Evolutionary conservation across 2,329 filamentous ascomycete genomes (phyloP), one percentile per base, ranked within the genome.

Genomic region (Xylaria arbuscula): DNA sequence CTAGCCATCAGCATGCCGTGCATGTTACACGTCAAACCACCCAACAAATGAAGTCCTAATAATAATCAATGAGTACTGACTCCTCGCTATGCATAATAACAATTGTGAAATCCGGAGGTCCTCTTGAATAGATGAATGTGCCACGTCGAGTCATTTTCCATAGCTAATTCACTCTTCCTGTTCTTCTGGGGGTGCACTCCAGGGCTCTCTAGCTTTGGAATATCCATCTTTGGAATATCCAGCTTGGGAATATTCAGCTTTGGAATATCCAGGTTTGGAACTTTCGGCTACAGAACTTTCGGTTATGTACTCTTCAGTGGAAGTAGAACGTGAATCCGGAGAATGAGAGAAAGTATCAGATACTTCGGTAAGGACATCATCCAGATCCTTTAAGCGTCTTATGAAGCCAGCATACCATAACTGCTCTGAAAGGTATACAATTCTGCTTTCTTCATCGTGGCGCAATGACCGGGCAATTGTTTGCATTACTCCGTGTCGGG

Each of bases 381-480:
- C 5, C 28, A 28, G 28, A 2, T 28, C 28, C 5, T 28, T 28
- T 2, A 28, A 5, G 28, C 28, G 5, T 3, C 28, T 28, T 3
- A 28, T 3, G 2, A 28, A 28, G 28, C 28, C 28, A 3, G 2
- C 3, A 28, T 5, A 5, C 28, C 28, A 28, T 28, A 5, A 28
- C 28, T 28, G 3, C 28, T 28, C 28, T 28, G 28, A 2, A 28
- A 28, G 2, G 28, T 5, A 28, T 28, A 5, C 28, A 5, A 28
- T 28, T 17, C n/a, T 53, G 50, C n/a, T 53, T 7, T 34, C 28
- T 17, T 8, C 3, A 11, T 17, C 8, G 36, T 19, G 28, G 9
- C 58, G 62, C 17, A 63, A 24, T 17, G 69, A 64, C 17, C 17
- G 13, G 6, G 34, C 2, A 60, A 70, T 36, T 3, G 67, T 71